Conservation (phyloP, 371 early-diverging fungal genomes). For the Blastocladiella emersonii region DNA sequence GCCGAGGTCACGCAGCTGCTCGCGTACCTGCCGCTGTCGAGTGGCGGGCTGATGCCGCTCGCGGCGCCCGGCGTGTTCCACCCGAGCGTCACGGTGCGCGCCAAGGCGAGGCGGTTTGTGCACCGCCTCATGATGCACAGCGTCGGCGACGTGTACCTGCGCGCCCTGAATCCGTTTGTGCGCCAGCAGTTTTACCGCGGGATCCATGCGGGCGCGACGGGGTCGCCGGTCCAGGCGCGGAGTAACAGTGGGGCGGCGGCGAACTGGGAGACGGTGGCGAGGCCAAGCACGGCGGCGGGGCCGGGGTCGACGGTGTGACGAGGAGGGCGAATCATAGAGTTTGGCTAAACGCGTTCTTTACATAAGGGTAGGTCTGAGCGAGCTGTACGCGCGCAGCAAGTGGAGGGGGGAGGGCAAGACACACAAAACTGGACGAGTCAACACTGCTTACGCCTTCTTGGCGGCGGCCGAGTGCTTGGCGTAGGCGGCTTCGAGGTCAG, state of each 20-base stretch:
- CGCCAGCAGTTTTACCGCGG: not conserved
- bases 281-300: too few relatives aligned
- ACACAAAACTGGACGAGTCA: too few relatives aligned
- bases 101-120: slow-evolving; percentile 48
- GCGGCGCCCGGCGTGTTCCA: slow-evolving; percentile 63
- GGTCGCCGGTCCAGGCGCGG: too few relatives aligned
- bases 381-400: too few relatives aligned
- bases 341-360: too few relatives aligned
- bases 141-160: not conserved
- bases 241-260: too few relatives aligned
- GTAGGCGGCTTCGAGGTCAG: slow-evolving; percentile 44
- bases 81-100: slow-evolving; percentile 40
- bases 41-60: slow-evolving; percentile 68
- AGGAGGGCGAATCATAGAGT: too few relatives aligned
- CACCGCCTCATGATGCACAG: slow-evolving; percentile 44
- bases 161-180: slow-evolving; percentile 1
- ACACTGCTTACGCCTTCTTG: not conserved
- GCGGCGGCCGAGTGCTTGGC: not conserved
- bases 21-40: slow-evolving; percentile 58
- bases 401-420: too few relatives aligned
- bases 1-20: slow-evolving; percentile 39
- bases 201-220: too few relatives aligned
- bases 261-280: too few relatives aligned
- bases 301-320: too few relatives aligned
- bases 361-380: too few relatives aligned